These are phyloP conservation scores for Plasmopara halstedii DNA, from an alignment of 352 stramenopile genomes.

Conservation along the genomic window DNA sequence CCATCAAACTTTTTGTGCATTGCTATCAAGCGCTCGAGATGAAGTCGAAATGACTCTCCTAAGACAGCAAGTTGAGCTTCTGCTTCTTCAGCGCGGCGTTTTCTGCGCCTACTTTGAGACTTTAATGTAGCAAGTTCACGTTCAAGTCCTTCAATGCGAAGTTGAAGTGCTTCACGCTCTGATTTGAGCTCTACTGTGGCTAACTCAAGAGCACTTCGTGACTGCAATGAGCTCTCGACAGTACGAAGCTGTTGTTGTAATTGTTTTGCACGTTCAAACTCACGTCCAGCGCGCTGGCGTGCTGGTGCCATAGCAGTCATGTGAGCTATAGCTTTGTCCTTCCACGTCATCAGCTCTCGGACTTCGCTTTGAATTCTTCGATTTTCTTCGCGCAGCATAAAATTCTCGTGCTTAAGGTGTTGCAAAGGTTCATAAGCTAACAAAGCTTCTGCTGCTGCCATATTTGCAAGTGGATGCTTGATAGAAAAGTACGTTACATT, in stretches of 20 bases:
- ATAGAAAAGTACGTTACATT: background rate
- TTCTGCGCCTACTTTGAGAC: conserved; percentile 8
- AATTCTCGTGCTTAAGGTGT: conserved; percentile 59
- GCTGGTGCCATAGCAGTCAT: conserved; percentile 51
- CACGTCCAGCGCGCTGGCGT: conserved; percentile 30
- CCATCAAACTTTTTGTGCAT: conserved; percentile 44
- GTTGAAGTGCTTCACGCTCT: conserved; percentile 21
- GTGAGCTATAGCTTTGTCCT: conserved; percentile 55
- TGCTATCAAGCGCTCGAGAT: conserved; percentile 51
- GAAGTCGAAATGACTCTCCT: conserved; percentile 40
- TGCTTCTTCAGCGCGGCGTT: conserved; percentile 15
- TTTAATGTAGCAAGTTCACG: conserved; percentile 21
- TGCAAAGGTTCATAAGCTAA: conserved; percentile 50
- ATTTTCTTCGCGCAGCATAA: conserved; percentile 52
- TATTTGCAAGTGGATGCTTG: background rate
- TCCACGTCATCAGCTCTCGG: conserved; percentile 49
- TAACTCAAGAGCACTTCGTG: conserved; percentile 38
- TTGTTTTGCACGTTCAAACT: conserved; percentile 44
- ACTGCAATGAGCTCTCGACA: conserved; percentile 49
- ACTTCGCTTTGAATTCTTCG: conserved; percentile 38
- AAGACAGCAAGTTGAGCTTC: conserved; percentile 31
- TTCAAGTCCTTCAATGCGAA: conserved; percentile 23
- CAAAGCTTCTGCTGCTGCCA: conserved; percentile 33
- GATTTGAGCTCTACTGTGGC: conserved; percentile 30
- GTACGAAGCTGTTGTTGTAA: conserved; percentile 44